Evolutionary conservation across 176 grass and related monocot genomes (phyloP).

Genomic region (Musa schizocarpa): DNA sequence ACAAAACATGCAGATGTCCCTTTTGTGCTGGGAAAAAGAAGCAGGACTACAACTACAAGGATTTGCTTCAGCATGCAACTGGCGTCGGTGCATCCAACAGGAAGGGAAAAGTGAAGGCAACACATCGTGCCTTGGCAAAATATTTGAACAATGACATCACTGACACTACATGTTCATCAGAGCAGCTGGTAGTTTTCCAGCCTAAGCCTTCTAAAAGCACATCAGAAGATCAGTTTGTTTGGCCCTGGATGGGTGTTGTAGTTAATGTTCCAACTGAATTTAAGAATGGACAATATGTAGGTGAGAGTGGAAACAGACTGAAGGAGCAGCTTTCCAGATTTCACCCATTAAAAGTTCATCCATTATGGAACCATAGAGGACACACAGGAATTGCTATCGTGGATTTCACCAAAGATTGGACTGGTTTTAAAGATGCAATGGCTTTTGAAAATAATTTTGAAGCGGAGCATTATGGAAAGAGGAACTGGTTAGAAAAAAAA

Average conservation of each 20-base stretch:
- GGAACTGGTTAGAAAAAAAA: conserved; percentile 33
- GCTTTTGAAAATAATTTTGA: conserved; percentile 49
- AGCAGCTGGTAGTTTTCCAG: conserved; percentile 20
- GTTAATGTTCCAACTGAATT: conserved; percentile 36
- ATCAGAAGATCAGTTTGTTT: conserved; percentile 37
- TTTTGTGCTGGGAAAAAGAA: conserved; percentile 74
- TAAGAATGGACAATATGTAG: conserved; percentile 5
- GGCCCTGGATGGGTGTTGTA: conserved; percentile 55
- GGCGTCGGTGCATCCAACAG: conserved; percentile 53
- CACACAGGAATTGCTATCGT: conserved; percentile 32
- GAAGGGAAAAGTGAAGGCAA: conserved; percentile 47
- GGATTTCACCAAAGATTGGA: conserved; percentile 42
- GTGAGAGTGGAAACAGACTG: conserved; percentile 34
- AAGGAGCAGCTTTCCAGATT: conserved; percentile 44
- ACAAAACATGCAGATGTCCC: conserved; percentile 43
- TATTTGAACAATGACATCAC: conserved; percentile 42
- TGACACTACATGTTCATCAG: conserved; percentile 9
- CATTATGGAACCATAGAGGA: conserved; percentile 23
- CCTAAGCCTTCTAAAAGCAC: conserved; percentile 20
- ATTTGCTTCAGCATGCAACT: conserved; percentile 64
- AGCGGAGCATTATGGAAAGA: conserved; percentile 23
- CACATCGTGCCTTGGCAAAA: conserved; percentile 56
- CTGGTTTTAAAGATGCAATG: conserved; percentile 38
- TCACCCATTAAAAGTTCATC: conserved; percentile 31
- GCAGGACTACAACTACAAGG: conserved; percentile 43